Base-by-base conservation (phyloP, 2,329 filamentous ascomycete genomes). In the Alternaria arborescens region DNA sequence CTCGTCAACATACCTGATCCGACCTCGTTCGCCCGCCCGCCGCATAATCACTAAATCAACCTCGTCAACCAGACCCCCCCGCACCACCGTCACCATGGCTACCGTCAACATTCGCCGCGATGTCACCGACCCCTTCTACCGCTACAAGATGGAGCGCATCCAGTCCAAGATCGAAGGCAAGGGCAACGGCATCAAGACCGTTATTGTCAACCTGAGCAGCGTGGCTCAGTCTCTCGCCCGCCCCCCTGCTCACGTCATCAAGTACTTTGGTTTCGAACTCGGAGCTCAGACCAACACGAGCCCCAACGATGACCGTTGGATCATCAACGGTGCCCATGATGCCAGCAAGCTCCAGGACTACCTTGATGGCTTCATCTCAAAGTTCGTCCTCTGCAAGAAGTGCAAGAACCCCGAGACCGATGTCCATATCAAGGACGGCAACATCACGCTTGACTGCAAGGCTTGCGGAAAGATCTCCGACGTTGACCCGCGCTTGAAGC, bases 101-200 rank as follows among this genome's bases (percentile, higher is more conserved):
- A 94, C 92, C 85, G 87, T 99, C 88, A 99, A 99, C 84, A 94
- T 98, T 83, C 94, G 94, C 83, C 93, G 74, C 78, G 94, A 98
- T 91, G 91, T 97, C 85, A 91, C 90, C 86, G 95, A 99, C 85
- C 91, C 91, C 84, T 99, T 97, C 89, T 99, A 99, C 86, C 95
- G 95, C 82, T 99, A 99, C 90, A 99, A 99, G 89, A 99, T 99
- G 95, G 95, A 98, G 85, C 91, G 89, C 75, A 86, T 99, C 79
- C 93, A 97, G 86, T 97, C 95, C 81, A 99, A 99, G 87, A 96
- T 99, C 75, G 95, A 99, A 85, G 95, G 95, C 83, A 99, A 99
- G 84, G 95, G 95, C 72, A 99, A 99, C 85, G 95, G 95, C 79
- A 99, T 99, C 89, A 99, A 99, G 87, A 99, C 81, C 74, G 95